Conservation (phyloP, 1,139 yeast genomes). For the Saccharomyces hybrid region DNA sequence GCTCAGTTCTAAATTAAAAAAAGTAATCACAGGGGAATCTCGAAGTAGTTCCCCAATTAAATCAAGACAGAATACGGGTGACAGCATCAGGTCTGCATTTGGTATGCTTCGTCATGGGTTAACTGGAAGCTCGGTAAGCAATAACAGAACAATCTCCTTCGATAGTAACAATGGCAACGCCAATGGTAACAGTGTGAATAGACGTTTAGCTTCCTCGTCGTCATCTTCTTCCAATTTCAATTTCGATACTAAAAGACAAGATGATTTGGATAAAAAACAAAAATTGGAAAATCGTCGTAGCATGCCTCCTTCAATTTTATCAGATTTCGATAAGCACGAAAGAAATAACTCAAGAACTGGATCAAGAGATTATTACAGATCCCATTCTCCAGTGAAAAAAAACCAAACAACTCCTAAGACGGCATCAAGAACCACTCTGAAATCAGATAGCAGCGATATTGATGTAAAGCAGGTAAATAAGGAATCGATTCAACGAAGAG, state of each 20-base stretch:
- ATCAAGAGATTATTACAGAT: slow-evolving; percentile 5
- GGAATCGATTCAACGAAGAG: slow-evolving; percentile 47
- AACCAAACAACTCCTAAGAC: neutral
- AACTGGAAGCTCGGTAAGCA: slow-evolving; percentile 8
- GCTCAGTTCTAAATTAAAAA: slow-evolving; percentile 16
- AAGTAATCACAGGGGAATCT: slow-evolving; percentile 16
- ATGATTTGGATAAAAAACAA: neutral
- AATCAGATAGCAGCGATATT: slow-evolving; percentile 2
- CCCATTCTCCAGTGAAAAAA: slow-evolving; percentile 7
- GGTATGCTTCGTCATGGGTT: slow-evolving; percentile 16
- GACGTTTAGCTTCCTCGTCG: neutral
- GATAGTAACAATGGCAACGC: slow-evolving; percentile 4
- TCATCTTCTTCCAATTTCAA: slow-evolving; percentile 1
- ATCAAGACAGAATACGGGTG: slow-evolving; percentile 24
- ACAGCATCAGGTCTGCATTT: slow-evolving; percentile 27
- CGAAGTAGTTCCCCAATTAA: slow-evolving; percentile 16
- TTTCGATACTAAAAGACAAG: neutral
- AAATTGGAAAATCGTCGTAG: neutral
- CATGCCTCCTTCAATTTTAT: neutral
- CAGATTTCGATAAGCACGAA: slow-evolving; percentile 9
- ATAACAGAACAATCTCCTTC: slow-evolving; percentile 7
- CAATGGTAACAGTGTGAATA: neutral
- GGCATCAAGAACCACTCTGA: neutral
- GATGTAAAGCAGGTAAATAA: slow-evolving; percentile 14
- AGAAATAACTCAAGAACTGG: slow-evolving; percentile 1